These are phyloP conservation scores for Eugenia klotzschiana DNA, from an alignment of 441 rosid genomes.

Conservation along the genomic window DNA sequence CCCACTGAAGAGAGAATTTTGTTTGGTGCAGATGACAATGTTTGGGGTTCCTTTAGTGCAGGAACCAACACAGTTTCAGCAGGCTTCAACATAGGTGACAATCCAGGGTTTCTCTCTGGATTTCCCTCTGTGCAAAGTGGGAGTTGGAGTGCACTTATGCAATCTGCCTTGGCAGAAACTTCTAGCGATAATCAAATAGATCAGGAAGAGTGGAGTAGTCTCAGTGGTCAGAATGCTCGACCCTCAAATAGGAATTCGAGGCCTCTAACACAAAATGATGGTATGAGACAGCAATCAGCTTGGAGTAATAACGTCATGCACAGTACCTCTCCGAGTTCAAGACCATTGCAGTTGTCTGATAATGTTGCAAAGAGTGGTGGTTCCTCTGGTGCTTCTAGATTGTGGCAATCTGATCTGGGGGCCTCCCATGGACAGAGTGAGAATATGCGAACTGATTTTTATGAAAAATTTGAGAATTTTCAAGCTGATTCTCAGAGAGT, in stretches of 20 bases:
- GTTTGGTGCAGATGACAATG: slow-evolving; percentile 74
- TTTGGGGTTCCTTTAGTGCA: slow-evolving; percentile 69
- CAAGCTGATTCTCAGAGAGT: slow-evolving; percentile 25
- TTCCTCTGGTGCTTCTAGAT: slow-evolving; percentile 4
- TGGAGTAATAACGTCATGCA: slow-evolving; percentile 27
- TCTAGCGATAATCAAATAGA: slow-evolving; percentile 23
- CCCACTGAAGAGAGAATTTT: slow-evolving; percentile 84
- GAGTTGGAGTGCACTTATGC: slow-evolving; percentile 99
- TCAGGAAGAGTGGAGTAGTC: slow-evolving; percentile 51
- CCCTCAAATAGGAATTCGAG: slow-evolving; percentile 19
- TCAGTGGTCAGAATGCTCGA: slow-evolving; percentile 19
- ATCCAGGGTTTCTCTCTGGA: slow-evolving; percentile 27
- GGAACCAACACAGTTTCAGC: slow-evolving; percentile 28
- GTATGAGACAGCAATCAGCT: slow-evolving; percentile 20
- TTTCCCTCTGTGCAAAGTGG: slow-evolving; percentile 74
- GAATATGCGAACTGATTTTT: slow-evolving; percentile 24
- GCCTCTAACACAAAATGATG: slow-evolving; percentile 8
- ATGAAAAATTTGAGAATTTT: slow-evolving; percentile 9
- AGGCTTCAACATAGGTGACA: slow-evolving; percentile 29
- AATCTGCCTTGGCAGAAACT: slow-evolving; percentile 71
- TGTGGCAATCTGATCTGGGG: slow-evolving; percentile 20
- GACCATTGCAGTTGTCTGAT: slow-evolving; percentile 12
- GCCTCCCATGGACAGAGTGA: slow-evolving; percentile 22
- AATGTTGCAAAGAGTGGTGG: slow-evolving; percentile 10
- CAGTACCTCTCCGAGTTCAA: slow-evolving; percentile 9